Evolutionary conservation across 768 basidiomycete species (phyloP), one percentile per base, ranked within the genome.

Genomic region (Tricholomella constricta): DNA sequence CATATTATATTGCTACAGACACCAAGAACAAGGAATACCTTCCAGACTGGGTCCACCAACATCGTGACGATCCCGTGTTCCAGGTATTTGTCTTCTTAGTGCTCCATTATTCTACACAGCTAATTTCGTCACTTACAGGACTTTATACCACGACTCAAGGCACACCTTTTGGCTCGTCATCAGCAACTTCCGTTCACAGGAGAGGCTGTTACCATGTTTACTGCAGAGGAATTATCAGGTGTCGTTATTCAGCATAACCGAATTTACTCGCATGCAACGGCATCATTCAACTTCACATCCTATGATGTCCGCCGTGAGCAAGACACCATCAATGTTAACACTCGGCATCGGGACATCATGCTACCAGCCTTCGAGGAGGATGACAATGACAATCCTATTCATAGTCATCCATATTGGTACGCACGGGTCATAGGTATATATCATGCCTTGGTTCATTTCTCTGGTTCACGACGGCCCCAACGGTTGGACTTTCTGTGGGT

Each of bases 291-390:
- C 60, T 77, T 73, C 54, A 77, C 71, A 1, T 72, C 72, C 1
- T 79, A 78, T 59, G 68, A 79, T 57, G 48, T 75, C 35, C 65
- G 65, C 15, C 64, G 69, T 8, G 59, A 60, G 3, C 71, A 76
- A 57, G 75, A 78, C 51, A 51, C 65, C 1, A 60, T 81, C 46
- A 75, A 78, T 44, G 63, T 69, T 3, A 47, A 54, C 1, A 69
- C 64, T 0, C 14, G 14, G 12, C 69, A 73, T 1, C 44, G 64
- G 0, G 66, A 78, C 20, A 51, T 81, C 15, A 75, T 70, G 58
- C 49, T 70, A 7, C 59, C 45, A 0, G 65, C 64, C 22, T 65
- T 67, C 6, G 64, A 56, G 2, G 56, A 55, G 11, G 55, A 61
- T n/a, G 56, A 48, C 0, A 51, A 34, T 11, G 15, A 35, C n/a